Base-by-base conservation (phyloP, 176 grass and related monocot species). In the Eragrostis nindensis region DNA sequence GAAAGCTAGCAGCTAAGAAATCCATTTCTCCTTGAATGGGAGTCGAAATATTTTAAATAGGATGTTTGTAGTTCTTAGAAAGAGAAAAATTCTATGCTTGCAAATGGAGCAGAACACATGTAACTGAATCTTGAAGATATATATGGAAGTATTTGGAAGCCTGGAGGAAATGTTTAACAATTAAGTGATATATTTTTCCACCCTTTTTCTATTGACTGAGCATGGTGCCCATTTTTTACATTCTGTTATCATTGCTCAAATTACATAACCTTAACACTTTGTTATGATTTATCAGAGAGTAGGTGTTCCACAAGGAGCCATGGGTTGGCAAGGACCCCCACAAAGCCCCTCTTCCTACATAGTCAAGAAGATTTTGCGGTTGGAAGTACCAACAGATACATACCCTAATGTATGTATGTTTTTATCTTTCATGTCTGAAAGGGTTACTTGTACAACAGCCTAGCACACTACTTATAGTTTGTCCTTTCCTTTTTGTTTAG, bases 331-430 rank as follows among this genome's bases (percentile, higher is more conserved):
- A 90, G 94, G 91, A 75, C 79, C 89, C 78, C 50, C 85, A 79
- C 78, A 92, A 78, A 94, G 94, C 71, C 89, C 86, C 73, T 71
- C 83, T 70, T 94, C 94, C 32, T 92, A 94, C 68, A 86, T 91
- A 50, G 82, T 97, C 46, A 97, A 97, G 89, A 97, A 97, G 88
- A 92, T 97, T 81, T 86, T 94, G 72, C 94, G 91, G 21, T 87
- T 97, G 75, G 91, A 94, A 84, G 89, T 97, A 77, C 94, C 94
- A 71, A 90, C 86, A 59, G 91, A 94, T 65, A 75, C 75, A 65
- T 94, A 84, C 66, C 91, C 94, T 87, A 94, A 94, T 82, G 94
- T 97, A 84, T 42, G 81, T 47, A 84, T 47, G 81, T 53, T 83
- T 59, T 78, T 30, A 50, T 38, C 11, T 73, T 76, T 10, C 5